Evolutionary conservation across 768 basidiomycete species (phyloP).

Genomic region (Rhodotorula kratochvilovae): DNA sequence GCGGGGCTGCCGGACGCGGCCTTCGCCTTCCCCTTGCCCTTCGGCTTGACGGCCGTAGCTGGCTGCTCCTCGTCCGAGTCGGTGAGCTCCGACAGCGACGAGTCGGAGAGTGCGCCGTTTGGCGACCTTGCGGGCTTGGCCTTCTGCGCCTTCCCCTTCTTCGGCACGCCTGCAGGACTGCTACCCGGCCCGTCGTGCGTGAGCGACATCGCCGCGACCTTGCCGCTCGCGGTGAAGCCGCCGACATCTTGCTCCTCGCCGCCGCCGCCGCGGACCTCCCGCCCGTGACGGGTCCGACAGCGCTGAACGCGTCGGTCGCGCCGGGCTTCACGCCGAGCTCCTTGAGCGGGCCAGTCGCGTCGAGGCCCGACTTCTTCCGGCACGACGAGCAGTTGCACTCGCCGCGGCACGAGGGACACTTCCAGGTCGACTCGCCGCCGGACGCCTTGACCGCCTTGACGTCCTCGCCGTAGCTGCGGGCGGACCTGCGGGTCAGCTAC

Average conservation of each 20-base stretch:
- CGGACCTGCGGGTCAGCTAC: too few relatives aligned
- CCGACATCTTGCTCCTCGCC: not conserved
- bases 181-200: not conserved
- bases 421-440: constrained; percentile 2
- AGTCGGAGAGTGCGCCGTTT: constrained; percentile 3
- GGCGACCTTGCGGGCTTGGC: not conserved
- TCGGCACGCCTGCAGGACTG: not conserved
- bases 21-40: not conserved
- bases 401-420: constrained; percentile 12
- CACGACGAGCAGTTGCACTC: constrained; percentile 14
- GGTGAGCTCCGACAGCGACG: constrained; percentile 13
- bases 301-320: not conserved
- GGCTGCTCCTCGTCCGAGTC: constrained; percentile 10
- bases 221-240: not conserved
- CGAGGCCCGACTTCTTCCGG: constrained; percentile 3
- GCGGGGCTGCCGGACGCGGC: not conserved
- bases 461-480: constrained; percentile 1
- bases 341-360: not conserved
- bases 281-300: not conserved
- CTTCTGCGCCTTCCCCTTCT: constrained; percentile 5
- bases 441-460: not conserved
- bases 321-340: not conserved
- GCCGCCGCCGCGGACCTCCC: not conserved
- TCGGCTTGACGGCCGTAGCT: not conserved
- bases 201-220: not conserved